Evolutionary conservation across 768 basidiomycete genomes (phyloP).

Genomic region (Russula lepida): DNA sequence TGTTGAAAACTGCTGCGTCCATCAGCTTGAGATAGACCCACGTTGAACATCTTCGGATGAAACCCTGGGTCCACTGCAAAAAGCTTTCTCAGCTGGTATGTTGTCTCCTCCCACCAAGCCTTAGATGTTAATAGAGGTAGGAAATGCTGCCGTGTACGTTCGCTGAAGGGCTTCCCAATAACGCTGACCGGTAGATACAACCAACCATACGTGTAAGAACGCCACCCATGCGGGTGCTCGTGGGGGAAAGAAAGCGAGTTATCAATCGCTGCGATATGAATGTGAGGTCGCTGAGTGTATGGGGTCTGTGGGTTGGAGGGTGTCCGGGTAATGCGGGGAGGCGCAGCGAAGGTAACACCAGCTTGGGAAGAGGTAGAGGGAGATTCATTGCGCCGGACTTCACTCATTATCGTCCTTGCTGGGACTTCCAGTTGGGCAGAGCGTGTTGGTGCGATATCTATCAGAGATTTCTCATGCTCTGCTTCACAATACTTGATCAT

Average conservation of each 20-base stretch:
- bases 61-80: constrained; percentile 81
- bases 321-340: constrained; percentile 19
- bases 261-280: constrained; percentile 90
- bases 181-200: constrained; percentile 77
- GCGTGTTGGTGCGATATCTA: constrained; percentile 71
- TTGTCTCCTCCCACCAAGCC: constrained; percentile 86
- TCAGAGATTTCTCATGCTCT: constrained; percentile 66
- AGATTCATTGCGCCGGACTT: constrained; percentile 40
- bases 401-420: constrained; percentile 63
- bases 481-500: constrained; percentile 90
- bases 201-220: constrained; percentile 83
- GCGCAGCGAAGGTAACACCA: constrained; percentile 21
- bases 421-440: constrained; percentile 62
- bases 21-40: constrained; percentile 28
- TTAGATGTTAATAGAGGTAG: constrained; percentile 76
- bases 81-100: constrained; percentile 62
- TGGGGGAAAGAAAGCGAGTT: constrained; percentile 91
- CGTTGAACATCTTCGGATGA: constrained; percentile 84
- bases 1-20: background rate
- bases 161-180: constrained; percentile 80
- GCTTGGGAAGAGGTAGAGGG: constrained; percentile 24
- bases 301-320: constrained; percentile 19
- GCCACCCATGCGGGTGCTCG: constrained; percentile 74
- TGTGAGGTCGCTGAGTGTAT: constrained; percentile 63
- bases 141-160: constrained; percentile 74